Conservation (phyloP, 2,329 filamentous ascomycete species). For the Fusarium nurragi region DNA sequence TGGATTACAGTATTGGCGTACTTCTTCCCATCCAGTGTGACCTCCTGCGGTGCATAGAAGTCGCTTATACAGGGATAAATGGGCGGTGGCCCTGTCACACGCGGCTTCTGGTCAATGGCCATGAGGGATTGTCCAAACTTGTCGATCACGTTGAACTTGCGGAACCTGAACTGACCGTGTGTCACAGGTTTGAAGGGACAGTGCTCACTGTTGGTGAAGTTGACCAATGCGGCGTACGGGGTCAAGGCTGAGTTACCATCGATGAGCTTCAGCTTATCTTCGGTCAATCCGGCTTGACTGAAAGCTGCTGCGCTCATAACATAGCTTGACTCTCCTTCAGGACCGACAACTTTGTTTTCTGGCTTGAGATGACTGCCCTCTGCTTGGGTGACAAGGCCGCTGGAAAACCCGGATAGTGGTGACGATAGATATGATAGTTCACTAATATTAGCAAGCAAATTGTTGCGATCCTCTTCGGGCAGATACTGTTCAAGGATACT, state of each 20-base stretch:
- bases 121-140: not conserved
- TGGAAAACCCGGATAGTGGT: not conserved
- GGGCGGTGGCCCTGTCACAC: not conserved
- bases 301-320: not conserved
- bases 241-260: not conserved
- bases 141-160: constrained; percentile 1
- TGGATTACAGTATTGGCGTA: not conserved
- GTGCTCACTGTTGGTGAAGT: not conserved
- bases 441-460: not conserved
- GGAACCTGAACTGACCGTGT: not conserved
- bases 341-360: not conserved
- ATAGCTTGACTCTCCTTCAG: not conserved
- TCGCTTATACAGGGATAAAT: not conserved
- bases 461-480: not conserved
- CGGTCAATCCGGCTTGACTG: not conserved
- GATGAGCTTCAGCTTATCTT: not conserved
- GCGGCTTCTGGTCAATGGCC: not conserved
- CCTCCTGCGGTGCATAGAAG: not conserved
- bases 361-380: not conserved
- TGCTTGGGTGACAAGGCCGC: not conserved
- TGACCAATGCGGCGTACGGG: not conserved
- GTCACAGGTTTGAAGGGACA: constrained; percentile 1
- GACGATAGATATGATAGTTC: not conserved
- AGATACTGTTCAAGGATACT: not conserved
- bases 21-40: not conserved